These are phyloP conservation scores for Saccharomyces pastorianus DNA, from an alignment of 1,139 yeast genomes.

Conservation along the genomic window DNA sequence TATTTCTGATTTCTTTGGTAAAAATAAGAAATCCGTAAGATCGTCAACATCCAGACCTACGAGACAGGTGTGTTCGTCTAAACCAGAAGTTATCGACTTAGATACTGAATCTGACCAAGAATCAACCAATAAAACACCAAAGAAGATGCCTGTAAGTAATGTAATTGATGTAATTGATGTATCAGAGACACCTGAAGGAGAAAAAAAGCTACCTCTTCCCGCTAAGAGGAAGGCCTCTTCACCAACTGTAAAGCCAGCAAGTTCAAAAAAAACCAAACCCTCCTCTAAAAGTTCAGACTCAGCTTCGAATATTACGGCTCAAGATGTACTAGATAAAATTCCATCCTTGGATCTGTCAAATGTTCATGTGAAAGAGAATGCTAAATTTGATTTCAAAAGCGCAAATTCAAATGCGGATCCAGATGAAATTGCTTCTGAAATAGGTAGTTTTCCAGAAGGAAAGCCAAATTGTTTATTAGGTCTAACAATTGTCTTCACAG, in stretches of 20 bases:
- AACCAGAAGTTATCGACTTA: slow-evolving; percentile 20
- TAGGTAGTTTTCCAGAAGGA: slow-evolving; percentile 50
- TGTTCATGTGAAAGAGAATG: slow-evolving; percentile 29
- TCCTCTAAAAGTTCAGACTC: background rate
- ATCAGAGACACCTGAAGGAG: background rate
- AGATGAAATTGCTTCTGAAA: slow-evolving; percentile 10
- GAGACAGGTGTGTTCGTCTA: slow-evolving; percentile 9
- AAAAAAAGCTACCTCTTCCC: background rate
- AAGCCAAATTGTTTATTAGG: slow-evolving; percentile 79
- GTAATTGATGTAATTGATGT: background rate
- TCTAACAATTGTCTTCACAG: slow-evolving; percentile 87
- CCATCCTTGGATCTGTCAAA: slow-evolving; percentile 29
- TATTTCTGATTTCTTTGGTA: slow-evolving; percentile 36
- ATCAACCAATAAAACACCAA: slow-evolving; percentile 1
- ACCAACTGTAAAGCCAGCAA: background rate
- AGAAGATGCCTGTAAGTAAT: background rate
- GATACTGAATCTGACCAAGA: slow-evolving; percentile 18
- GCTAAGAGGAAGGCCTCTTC: slow-evolving; percentile 1
- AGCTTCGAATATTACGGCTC: slow-evolving; percentile 15
- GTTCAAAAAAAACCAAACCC: background rate
- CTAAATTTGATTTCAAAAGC: slow-evolving; percentile 22
- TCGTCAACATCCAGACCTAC: slow-evolving; percentile 4
- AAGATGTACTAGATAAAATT: slow-evolving; percentile 27
- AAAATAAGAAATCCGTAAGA: slow-evolving; percentile 6
- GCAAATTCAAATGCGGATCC: slow-evolving; percentile 8